Evolutionary conservation across 768 basidiomycete genomes (phyloP).

Genomic region (Obba rivulosa): DNA sequence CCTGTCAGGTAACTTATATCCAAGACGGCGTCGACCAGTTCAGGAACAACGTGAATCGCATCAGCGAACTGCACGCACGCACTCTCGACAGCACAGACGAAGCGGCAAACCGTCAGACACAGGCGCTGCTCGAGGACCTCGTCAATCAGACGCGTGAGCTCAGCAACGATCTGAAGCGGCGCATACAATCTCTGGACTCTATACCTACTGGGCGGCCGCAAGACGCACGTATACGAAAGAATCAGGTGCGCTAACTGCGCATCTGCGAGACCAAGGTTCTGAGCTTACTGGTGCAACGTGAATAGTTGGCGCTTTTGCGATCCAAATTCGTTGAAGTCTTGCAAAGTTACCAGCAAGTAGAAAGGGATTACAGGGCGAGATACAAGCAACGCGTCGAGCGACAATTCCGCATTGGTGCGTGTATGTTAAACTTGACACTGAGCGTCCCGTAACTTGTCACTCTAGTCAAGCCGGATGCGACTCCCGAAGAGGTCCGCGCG

Average conservation of each 20-base stretch:
- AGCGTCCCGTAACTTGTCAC: background rate
- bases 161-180: slow-evolving; percentile 61
- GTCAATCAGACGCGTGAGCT: slow-evolving; percentile 68
- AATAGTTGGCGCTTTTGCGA: slow-evolving; percentile 19
- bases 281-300: background rate
- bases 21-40: slow-evolving; percentile 67
- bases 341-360: slow-evolving; percentile 79
- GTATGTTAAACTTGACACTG: background rate
- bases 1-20: slow-evolving; percentile 60
- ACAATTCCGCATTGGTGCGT: slow-evolving; percentile 80
- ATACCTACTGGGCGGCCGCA: slow-evolving; percentile 59
- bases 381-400: slow-evolving; percentile 81
- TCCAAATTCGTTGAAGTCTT: slow-evolving; percentile 74
- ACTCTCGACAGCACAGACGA: slow-evolving; percentile 77
- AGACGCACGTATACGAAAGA: slow-evolving; percentile 69
- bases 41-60: slow-evolving; percentile 62
- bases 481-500: slow-evolving; percentile 79
- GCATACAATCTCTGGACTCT: slow-evolving; percentile 67
- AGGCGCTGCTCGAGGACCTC: slow-evolving; percentile 60
- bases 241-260: slow-evolving; percentile 46
- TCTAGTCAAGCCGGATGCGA: slow-evolving; percentile 87
- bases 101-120: slow-evolving; percentile 52
- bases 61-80: slow-evolving; percentile 69
- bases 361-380: slow-evolving; percentile 71
- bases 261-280: background rate